phyloP scores from a whole-genome alignment of 2,329 filamentous ascomycete genomes.

The Rhynchosporium agropyri region DNA sequence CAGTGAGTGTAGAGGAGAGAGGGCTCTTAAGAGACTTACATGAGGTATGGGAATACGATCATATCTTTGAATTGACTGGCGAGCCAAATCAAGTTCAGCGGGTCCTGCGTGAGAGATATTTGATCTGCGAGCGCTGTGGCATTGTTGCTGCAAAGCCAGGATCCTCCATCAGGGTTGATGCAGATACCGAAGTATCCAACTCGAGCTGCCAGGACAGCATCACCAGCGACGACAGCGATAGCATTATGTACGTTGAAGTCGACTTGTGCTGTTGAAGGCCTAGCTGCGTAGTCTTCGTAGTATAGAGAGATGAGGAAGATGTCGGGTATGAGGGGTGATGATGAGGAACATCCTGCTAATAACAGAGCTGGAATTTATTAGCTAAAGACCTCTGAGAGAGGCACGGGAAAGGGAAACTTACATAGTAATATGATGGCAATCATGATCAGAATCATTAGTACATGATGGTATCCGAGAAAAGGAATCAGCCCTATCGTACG shows the following conservation, averaged over 20 bases:
- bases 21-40: constrained; percentile 61
- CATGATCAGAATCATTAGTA: constrained; percentile 96
- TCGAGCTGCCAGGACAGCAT: constrained; percentile 81
- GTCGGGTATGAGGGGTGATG: constrained; percentile 88
- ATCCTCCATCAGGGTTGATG: constrained; percentile 85
- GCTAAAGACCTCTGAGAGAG: constrained; percentile 17
- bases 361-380: constrained; percentile 68
- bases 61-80: constrained; percentile 97
- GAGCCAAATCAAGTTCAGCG: constrained; percentile 95
- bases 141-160: constrained; percentile 96
- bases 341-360: constrained; percentile 93
- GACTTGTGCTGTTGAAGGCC: constrained; percentile 83
- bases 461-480: constrained; percentile 76
- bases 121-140: constrained; percentile 90
- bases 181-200: constrained; percentile 99
- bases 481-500: constrained; percentile 60
- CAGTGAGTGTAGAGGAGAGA: neutral
- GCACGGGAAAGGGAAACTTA: constrained; percentile 52
- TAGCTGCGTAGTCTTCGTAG: constrained; percentile 79
- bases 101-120: constrained; percentile 88
- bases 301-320: constrained; percentile 99
- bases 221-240: constrained; percentile 86
- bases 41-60: constrained; percentile 95
- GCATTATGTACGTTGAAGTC: constrained; percentile 84
- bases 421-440: constrained; percentile 92